Conservation (phyloP, 1,284 basidiomycete genomes). For the Cryptococcus sp. region DNA sequence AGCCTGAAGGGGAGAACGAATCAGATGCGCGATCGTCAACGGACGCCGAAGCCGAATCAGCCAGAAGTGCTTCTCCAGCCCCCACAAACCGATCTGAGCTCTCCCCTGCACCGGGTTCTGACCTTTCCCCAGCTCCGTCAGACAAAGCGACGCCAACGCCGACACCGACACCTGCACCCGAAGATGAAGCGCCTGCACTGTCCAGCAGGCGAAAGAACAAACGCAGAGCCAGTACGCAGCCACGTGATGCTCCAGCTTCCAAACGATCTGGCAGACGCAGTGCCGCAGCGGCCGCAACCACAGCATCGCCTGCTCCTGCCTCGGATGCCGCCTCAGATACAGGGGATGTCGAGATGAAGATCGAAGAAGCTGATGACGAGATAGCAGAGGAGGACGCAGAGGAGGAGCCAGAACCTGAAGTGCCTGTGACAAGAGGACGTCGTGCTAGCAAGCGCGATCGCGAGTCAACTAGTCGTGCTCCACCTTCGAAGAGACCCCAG, state of each 20-base stretch:
- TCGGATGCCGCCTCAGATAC: constrained; percentile 5
- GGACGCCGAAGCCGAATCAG: not conserved
- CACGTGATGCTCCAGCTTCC: constrained; percentile 23
- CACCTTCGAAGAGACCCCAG: constrained; percentile 10
- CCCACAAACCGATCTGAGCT: constrained; percentile 23
- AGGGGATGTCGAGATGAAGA: constrained; percentile 11
- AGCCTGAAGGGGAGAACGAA: not conserved
- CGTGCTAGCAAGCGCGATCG: constrained; percentile 24
- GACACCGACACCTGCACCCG: not conserved
- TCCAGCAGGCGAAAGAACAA: constrained; percentile 26
- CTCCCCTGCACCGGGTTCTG: constrained; percentile 25
- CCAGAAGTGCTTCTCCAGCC: constrained; percentile 4
- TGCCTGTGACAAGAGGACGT: constrained; percentile 22
- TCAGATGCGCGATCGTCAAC: not conserved
- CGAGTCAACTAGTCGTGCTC: constrained; percentile 3
- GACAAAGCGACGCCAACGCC: constrained; percentile 2
- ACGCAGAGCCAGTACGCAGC: constrained; percentile 30
- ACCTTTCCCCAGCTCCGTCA: constrained; percentile 26
- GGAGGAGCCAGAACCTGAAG: constrained; percentile 7
- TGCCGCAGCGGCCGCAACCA: constrained; percentile 11
- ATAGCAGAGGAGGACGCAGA: constrained; percentile 10
- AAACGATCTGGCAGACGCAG: constrained; percentile 27
- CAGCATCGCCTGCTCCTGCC: constrained; percentile 10
- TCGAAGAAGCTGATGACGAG: not conserved
- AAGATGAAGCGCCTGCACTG: constrained; percentile 1